Conservation (phyloP, 202 grass and related monocot species). For the Sporobolus alterniflorus region DNA sequence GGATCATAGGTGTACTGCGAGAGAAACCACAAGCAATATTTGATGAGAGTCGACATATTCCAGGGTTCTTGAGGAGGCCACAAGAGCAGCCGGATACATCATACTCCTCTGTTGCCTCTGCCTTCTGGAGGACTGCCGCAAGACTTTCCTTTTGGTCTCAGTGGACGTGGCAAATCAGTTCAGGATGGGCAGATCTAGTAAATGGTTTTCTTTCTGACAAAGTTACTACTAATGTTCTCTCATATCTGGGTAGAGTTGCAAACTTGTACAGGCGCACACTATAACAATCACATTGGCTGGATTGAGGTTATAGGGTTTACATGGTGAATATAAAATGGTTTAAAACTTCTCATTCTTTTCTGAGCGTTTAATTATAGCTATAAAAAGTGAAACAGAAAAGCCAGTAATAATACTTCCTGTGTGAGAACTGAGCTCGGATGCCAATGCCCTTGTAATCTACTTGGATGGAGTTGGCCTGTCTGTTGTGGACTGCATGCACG, state of each 20-base stretch:
- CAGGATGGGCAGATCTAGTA: slow-evolving; percentile 25
- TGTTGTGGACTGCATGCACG: background rate
- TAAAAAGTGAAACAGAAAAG: slow-evolving; percentile 39
- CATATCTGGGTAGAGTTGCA: slow-evolving; percentile 48
- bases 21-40: background rate
- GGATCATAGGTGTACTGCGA: slow-evolving; percentile 31
- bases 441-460: slow-evolving; percentile 10
- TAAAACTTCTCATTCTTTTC: background rate
- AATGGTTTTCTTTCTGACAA: slow-evolving; percentile 56
- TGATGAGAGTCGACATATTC: background rate
- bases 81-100: slow-evolving; percentile 3
- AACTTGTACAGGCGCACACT: slow-evolving; percentile 56
- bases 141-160: background rate
- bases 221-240: slow-evolving; percentile 63
- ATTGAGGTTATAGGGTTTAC: slow-evolving; percentile 34
- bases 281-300: slow-evolving; percentile 28
- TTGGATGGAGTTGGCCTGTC: background rate
- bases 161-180: slow-evolving; percentile 24
- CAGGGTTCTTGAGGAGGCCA: slow-evolving; percentile 16
- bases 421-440: slow-evolving; percentile 2
- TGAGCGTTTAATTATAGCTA: slow-evolving; percentile 32
- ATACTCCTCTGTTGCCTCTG: background rate
- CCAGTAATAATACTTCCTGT: slow-evolving; percentile 9
- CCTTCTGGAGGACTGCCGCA: slow-evolving; percentile 1
- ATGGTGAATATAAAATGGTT: slow-evolving; percentile 21